phyloP scores from a whole-genome alignment of 2,329 filamentous ascomycete species.

The Coccinonectria pachysandricola region DNA sequence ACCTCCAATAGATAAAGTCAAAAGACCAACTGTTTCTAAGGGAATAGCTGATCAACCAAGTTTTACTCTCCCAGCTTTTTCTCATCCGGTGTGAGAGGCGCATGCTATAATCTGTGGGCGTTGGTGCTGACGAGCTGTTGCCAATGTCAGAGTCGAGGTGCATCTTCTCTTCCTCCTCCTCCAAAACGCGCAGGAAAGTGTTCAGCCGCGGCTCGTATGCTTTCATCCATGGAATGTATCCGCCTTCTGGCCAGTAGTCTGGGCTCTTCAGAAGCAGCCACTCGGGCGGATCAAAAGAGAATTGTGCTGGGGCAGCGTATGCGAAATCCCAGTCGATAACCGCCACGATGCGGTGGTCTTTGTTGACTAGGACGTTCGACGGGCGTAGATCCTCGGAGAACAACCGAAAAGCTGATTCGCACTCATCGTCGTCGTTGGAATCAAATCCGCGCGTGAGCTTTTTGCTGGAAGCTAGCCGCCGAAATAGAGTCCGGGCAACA shows the following conservation, averaged over 20 bases:
- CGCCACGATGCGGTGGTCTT: conserved; percentile 17
- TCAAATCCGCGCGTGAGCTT: conserved; percentile 6
- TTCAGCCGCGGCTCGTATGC: conserved; percentile 23
- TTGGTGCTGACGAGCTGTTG: too few relatives aligned
- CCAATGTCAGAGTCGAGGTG: too few relatives aligned
- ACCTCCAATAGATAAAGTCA: conserved; percentile 28
- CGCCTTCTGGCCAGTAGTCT: conserved; percentile 23
- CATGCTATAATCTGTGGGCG: too few relatives aligned
- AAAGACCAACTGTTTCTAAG: conserved; percentile 28
- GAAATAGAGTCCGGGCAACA: conserved; percentile 24
- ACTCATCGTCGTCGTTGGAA: neutral
- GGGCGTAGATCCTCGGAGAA: conserved; percentile 20
- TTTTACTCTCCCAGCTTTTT: conserved; percentile 24
- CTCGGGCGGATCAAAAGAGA: conserved; percentile 26
- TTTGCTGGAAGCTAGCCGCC: conserved; percentile 13
- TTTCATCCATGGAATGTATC: conserved; percentile 20
- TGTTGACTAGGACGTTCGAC: conserved; percentile 22
- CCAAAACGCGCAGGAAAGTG: too few relatives aligned
- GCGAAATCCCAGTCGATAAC: conserved; percentile 33
- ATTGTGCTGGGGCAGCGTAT: conserved; percentile 25
- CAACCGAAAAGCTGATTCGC: conserved; percentile 7
- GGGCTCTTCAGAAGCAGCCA: conserved; percentile 26
- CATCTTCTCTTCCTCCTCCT: too few relatives aligned
- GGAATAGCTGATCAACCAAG: conserved; percentile 26
- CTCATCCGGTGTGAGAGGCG: conserved; percentile 24